Evolutionary conservation across 495 filamentous ascomycete genomes (phyloP).

Genomic region (Xylaria sp.): DNA sequence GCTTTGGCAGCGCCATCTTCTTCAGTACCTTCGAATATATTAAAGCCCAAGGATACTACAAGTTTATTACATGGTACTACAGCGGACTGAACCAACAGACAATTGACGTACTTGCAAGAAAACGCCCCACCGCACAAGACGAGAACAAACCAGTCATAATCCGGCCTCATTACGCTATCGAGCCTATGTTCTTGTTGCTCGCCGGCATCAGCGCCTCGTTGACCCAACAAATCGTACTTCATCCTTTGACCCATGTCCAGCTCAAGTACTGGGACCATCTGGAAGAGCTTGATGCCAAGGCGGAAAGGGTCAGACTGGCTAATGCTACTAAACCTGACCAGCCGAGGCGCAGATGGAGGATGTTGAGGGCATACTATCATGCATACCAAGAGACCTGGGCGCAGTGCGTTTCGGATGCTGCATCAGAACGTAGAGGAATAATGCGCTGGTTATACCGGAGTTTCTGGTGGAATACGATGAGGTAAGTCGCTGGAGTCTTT

Average conservation of each 20-base stretch:
- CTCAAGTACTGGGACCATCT: slow-evolving; percentile 78
- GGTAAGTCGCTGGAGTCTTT: too few species aligned
- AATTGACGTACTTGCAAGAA: slow-evolving; percentile 49
- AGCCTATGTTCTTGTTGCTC: slow-evolving; percentile 79
- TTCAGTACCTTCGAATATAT: slow-evolving; percentile 87
- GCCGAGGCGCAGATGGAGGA: slow-evolving; percentile 51
- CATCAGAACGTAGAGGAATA: slow-evolving; percentile 66
- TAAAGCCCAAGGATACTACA: slow-evolving; percentile 85
- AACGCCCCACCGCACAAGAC: slow-evolving; percentile 40
- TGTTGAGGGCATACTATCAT: slow-evolving; percentile 71
- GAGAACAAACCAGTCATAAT: slow-evolving; percentile 61
- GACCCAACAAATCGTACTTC: slow-evolving; percentile 77
- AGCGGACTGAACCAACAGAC: slow-evolving; percentile 59
- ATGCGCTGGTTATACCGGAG: slow-evolving; percentile 76
- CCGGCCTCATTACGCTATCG: slow-evolving; percentile 83
- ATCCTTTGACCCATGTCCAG: slow-evolving; percentile 79
- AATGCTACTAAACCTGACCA: slow-evolving; percentile 34
- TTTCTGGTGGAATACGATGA: slow-evolving; percentile 75
- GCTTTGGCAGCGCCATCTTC: slow-evolving; percentile 81
- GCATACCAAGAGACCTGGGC: slow-evolving; percentile 80
- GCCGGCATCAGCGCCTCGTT: slow-evolving; percentile 80
- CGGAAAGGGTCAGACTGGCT: slow-evolving; percentile 53
- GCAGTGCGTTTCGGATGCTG: slow-evolving; percentile 69
- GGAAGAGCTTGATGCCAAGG: slow-evolving; percentile 72
- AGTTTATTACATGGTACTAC: slow-evolving; percentile 80